These are phyloP conservation scores for Garcia nutans DNA, from an alignment of 345 rosid genomes.

Conservation along the genomic window DNA sequence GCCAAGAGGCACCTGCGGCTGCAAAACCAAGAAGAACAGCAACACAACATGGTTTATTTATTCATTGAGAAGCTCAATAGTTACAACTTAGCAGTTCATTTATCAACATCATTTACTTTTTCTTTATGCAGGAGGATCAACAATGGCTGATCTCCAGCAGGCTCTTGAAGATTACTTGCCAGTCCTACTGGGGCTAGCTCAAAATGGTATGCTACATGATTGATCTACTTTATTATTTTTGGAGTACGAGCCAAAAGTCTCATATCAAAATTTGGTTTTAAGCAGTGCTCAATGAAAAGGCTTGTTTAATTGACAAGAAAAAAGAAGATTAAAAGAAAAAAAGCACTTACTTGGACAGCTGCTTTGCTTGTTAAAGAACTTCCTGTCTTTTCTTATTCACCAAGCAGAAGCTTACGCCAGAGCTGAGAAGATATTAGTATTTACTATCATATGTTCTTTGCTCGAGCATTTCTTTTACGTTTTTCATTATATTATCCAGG, in stretches of 20 bases:
- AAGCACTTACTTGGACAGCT: too few relatives aligned
- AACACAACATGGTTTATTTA: slow-evolving; percentile 82
- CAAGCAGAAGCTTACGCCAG: not conserved
- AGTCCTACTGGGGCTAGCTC: slow-evolving; percentile 76
- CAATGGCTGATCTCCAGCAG: slow-evolving; percentile 89
- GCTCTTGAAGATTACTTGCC: slow-evolving; percentile 98
- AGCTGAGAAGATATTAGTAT: not conserved
- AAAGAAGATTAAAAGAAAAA: not conserved
- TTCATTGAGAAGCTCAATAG: not conserved
- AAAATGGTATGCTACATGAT: slow-evolving; percentile 42
- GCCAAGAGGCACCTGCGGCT: slow-evolving; percentile 89
- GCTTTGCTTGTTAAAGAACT: not conserved
- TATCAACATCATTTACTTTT: slow-evolving; percentile 16
- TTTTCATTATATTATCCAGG: slow-evolving; percentile 16
- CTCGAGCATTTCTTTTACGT: not conserved
- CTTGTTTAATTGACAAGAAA: not conserved
- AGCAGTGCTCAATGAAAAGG: not conserved
- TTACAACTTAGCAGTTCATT: not conserved
- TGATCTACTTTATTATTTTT: not conserved
- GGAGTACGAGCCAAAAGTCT: not conserved
- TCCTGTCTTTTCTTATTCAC: not conserved
- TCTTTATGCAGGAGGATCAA: slow-evolving; percentile 68
- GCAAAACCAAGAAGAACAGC: slow-evolving; percentile 86
- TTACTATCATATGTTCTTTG: not conserved
- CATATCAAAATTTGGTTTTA: not conserved